Conservation (phyloP, 495 filamentous ascomycete species). For the Chaetomidium leptoderma region DNA sequence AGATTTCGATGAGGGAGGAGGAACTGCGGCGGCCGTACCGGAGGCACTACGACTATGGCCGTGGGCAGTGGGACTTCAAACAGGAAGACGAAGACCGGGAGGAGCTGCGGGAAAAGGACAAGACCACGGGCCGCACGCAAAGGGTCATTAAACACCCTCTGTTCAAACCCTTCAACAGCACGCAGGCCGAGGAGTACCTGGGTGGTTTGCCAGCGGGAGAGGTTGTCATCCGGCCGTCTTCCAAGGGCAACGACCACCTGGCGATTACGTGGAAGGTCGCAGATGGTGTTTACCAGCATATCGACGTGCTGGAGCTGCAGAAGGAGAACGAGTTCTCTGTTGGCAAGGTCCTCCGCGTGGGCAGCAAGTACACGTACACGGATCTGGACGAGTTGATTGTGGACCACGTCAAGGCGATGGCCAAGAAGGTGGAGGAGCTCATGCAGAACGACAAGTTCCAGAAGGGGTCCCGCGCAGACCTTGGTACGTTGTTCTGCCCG, state of each 20-base stretch:
- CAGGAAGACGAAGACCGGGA: constrained; percentile 77
- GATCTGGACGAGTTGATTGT: constrained; percentile 98
- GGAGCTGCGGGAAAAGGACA: constrained; percentile 73
- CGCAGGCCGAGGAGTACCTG: constrained; percentile 90
- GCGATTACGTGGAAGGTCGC: constrained; percentile 98
- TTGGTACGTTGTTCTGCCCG: constrained; percentile 58
- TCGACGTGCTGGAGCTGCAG: constrained; percentile 93
- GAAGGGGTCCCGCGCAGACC: constrained; percentile 68
- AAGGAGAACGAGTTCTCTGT: constrained; percentile 96
- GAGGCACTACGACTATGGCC: constrained; percentile 61
- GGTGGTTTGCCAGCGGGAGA: constrained; percentile 80
- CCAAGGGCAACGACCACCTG: constrained; percentile 89
- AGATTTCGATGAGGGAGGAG: constrained; percentile 77
- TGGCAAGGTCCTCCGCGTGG: constrained; percentile 75
- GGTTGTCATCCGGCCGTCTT: constrained; percentile 90
- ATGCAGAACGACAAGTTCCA: constrained; percentile 89
- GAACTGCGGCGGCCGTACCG: constrained; percentile 66
- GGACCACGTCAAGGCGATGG: constrained; percentile 95
- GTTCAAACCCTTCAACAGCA: constrained; percentile 86
- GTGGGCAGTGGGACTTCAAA: constrained; percentile 78
- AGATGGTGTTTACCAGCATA: constrained; percentile 89
- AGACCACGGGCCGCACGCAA: constrained; percentile 72
- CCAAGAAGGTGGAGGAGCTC: constrained; percentile 95
- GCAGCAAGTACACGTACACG: constrained; percentile 80
- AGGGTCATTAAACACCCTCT: constrained; percentile 95